phyloP scores from a whole-genome alignment of 75 land plant genomes.

The Selaginella moellendorffii region DNA sequence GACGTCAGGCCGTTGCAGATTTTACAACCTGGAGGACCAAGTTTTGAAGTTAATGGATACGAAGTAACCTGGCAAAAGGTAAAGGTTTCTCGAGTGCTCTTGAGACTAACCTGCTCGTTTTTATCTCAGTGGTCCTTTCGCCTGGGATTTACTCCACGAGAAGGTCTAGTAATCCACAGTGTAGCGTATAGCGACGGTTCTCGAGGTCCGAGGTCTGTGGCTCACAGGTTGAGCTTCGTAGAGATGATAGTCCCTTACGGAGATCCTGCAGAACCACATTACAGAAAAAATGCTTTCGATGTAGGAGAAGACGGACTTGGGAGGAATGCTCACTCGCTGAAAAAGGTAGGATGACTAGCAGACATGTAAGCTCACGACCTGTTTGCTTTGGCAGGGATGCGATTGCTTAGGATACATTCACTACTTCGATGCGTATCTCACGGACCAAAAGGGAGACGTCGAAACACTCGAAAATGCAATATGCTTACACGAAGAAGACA shows the following conservation, averaged over 20 bases:
- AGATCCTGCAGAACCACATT: conserved; percentile 95
- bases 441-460: conserved; percentile 85
- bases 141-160: conserved; percentile 88
- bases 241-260: conserved; percentile 99
- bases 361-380: neutral
- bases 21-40: conserved; percentile 91
- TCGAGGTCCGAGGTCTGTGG: conserved; percentile 80
- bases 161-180: conserved; percentile 85
- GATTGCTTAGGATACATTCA: conserved; percentile 91
- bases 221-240: conserved; percentile 90
- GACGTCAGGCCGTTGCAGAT: conserved; percentile 89
- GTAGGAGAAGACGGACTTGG: conserved; percentile 99
- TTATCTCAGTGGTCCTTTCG: conserved; percentile 99
- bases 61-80: conserved; percentile 98
- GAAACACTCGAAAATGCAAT: conserved; percentile 95
- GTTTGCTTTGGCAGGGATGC: conserved; percentile 61
- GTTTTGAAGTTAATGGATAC: conserved; percentile 84
- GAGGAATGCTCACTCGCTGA: conserved; percentile 92
- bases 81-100: too few species aligned
- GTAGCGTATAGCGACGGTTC: conserved; percentile 94
- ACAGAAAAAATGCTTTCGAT: conserved; percentile 98
- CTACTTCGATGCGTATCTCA: conserved; percentile 96
- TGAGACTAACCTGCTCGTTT: too few species aligned
- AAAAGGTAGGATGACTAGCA: conserved; percentile 36
- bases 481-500: conserved; percentile 96